Base-by-base conservation (phyloP, 148 eudicot species). In the Silene uniflora region DNA sequence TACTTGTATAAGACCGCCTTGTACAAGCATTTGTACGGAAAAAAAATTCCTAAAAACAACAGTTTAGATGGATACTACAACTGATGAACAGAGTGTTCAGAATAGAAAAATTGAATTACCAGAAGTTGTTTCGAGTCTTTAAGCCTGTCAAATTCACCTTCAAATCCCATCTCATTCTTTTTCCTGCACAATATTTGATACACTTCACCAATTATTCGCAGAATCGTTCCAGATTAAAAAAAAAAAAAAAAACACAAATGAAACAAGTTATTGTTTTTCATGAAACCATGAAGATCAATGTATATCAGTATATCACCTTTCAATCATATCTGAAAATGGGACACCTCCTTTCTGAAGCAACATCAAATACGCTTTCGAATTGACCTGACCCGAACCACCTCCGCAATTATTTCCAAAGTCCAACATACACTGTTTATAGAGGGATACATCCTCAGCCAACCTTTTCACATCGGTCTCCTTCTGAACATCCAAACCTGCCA, bases 111-210 rank as follows among this genome's bases (percentile, higher is more conserved):
- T 14, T 29, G n/a, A 65, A 4, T 65, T 29, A 65, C 69, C 69
- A 29, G 21, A 17, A 65, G 44, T 4, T 65, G 44, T 65, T 65
- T 44, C n/a, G 19, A 18, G 3, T 29, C 46, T 65, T 44, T 13
- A 25, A 65, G 17, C 29, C 14, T 65, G 46, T 65, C 44, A 17
- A 65, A 65, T 25, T 65, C 21, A 23, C 69, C 69, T 29, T 19
- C 46, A 65, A 29, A 65, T 32, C 46, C 69, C 29, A 65, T 21
- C 46, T 65, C 69, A 65, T 5, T 65, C n/a, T 10, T 65, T 65
- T 29, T 65, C 46, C 69, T 65, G 69, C 69, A 64, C 5, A 23
- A 65, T 10, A 65, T 22, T 13, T 27, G 29, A 7, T 27, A 11
- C 14, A 22, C 62, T 55, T 16, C 29, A 27, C 29, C 1, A 27